Conservation (phyloP, 495 filamentous ascomycete genomes). For the Neurospora sp. region DNA sequence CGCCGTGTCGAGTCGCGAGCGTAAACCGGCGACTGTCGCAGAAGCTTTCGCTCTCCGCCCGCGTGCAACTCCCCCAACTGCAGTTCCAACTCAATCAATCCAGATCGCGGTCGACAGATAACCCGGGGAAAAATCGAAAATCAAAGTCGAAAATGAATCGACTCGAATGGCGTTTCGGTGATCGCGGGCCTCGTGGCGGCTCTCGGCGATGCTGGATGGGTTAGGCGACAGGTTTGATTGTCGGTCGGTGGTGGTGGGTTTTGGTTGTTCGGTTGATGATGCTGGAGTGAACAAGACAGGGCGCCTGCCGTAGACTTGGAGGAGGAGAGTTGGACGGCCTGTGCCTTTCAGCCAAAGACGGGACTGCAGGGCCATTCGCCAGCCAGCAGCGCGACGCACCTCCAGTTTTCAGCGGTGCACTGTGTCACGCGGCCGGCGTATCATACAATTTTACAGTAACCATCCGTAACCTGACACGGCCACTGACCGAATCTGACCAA, state of each 20-base stretch:
- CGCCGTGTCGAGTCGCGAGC: conserved; percentile 28
- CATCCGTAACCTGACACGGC: background rate
- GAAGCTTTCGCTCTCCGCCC: conserved; percentile 4
- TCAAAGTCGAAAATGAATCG: background rate
- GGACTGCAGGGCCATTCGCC: background rate
- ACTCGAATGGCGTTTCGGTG: conserved; percentile 7
- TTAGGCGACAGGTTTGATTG: conserved; percentile 4
- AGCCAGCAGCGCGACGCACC: background rate
- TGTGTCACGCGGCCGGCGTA: background rate
- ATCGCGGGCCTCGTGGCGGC: conserved; percentile 20
- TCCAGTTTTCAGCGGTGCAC: background rate
- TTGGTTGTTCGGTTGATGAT: conserved; percentile 19
- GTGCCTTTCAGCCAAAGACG: background rate
- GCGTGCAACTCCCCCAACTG: background rate
- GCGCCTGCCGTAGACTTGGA: background rate
- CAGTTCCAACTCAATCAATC: conserved; percentile 11
- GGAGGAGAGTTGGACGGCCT: background rate
- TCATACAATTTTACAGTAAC: background rate
- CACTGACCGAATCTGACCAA: background rate
- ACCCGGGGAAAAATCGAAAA: conserved; percentile 2
- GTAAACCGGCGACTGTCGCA: conserved; percentile 10
- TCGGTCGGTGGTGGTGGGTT: background rate
- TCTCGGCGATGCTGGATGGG: conserved; percentile 18
- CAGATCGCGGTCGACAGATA: conserved; percentile 9
- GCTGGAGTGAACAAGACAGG: conserved; percentile 9